Percentiles rank a stretch among this genome's conserved stretches.
Conservation (phyloP, 2,329 filamentous ascomycete species). For the Fusarium armeniacum region DNA sequence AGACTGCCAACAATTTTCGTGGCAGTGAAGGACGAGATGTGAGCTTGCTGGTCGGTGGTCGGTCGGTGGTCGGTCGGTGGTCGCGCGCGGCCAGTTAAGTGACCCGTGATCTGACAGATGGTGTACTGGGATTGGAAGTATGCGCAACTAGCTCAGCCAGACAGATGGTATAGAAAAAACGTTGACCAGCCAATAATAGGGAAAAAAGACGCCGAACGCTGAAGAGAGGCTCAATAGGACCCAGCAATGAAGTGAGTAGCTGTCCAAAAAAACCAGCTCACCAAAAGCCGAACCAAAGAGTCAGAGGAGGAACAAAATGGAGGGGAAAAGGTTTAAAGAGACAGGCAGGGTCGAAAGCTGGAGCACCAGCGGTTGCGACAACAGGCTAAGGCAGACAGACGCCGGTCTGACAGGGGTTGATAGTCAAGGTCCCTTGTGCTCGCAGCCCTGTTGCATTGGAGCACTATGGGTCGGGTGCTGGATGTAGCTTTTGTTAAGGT, state of each 20-base stretch:
- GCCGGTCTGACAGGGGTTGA: slow-evolving; percentile 46
- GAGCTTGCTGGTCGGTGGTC: slow-evolving; percentile 30
- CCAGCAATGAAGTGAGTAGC: slow-evolving; percentile 32
- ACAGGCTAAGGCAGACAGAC: slow-evolving; percentile 48
- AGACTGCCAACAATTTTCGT: slow-evolving; percentile 24
- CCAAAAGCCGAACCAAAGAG: slow-evolving; percentile 38
- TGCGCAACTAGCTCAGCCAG: slow-evolving; percentile 32
- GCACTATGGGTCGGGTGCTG: slow-evolving; percentile 34
- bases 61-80: slow-evolving; percentile 25
- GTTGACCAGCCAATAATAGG: slow-evolving; percentile 15
- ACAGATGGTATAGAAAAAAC: slow-evolving; percentile 6
- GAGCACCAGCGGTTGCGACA: slow-evolving; percentile 48
- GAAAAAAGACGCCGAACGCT: slow-evolving; percentile 14
- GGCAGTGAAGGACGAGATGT: slow-evolving; percentile 13
- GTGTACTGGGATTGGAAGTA: slow-evolving; percentile 29
- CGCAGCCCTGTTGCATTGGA: slow-evolving; percentile 43
- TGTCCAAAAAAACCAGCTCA: slow-evolving; percentile 39
- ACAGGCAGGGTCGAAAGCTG: slow-evolving; percentile 43
- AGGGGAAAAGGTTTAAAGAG: slow-evolving; percentile 55
- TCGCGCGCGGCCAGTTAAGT: slow-evolving; percentile 42
- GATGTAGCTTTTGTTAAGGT: slow-evolving; percentile 37
- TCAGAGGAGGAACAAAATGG: slow-evolving; percentile 45
- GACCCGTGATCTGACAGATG: slow-evolving; percentile 31
- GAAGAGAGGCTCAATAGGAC: slow-evolving; percentile 25
- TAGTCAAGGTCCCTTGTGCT: slow-evolving; percentile 43